Conservation (phyloP, 2,329 filamentous ascomycete genomes). For the Verticillium zaregamsianum region DNA sequence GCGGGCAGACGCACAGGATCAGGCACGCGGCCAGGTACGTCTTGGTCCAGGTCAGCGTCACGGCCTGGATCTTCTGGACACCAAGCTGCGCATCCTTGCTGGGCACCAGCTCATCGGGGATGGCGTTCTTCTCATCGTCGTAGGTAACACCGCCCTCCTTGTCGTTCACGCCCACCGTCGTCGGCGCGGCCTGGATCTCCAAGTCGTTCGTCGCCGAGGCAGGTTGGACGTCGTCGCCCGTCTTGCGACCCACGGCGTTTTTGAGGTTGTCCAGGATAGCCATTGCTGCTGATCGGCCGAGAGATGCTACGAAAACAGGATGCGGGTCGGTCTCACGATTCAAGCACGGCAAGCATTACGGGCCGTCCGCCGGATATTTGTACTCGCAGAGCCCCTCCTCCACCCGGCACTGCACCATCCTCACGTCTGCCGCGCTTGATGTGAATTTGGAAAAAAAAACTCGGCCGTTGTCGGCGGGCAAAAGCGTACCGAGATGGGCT, state of each 20-base stretch:
- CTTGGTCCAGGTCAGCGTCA: conserved; percentile 36
- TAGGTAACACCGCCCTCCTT: background rate
- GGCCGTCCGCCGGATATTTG: background rate
- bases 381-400: background rate
- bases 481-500: background rate
- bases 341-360: background rate
- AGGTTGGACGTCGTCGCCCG: background rate
- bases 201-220: background rate
- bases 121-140: background rate
- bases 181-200: conserved; percentile 1
- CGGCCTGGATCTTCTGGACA: conserved; percentile 36
- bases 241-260: background rate
- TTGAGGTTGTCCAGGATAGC: background rate
- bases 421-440: background rate
- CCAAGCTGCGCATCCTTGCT: conserved; percentile 24
- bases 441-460: background rate
- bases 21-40: conserved; percentile 26
- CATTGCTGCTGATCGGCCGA: background rate
- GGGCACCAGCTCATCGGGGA: conserved; percentile 3
- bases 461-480: background rate
- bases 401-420: background rate
- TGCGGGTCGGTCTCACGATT: background rate
- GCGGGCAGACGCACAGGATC: conserved; percentile 20
- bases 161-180: background rate
- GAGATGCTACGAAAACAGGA: background rate